Percentiles rank a stretch among this genome's conserved stretches.
These are phyloP conservation scores for Vaccinium corymbosum DNA, from an alignment of 148 eudicot species.

Conservation along the genomic window DNA sequence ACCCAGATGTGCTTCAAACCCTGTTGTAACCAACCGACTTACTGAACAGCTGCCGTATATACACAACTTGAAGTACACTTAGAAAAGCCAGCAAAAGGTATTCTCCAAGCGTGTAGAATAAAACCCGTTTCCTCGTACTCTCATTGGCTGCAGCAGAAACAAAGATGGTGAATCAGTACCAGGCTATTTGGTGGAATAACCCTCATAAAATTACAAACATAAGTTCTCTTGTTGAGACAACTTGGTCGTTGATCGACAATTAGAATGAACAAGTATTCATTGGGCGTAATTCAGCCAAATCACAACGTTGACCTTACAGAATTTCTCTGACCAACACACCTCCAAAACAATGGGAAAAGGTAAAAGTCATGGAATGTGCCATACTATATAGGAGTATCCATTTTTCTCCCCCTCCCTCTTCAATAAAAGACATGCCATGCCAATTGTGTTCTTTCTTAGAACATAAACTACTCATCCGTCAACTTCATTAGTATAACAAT, in stretches of 20 bases:
- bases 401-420: no score
- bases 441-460: not conserved
- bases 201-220: not conserved
- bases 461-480: not conserved
- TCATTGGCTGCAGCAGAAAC: conserved; percentile 49
- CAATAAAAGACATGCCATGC: not conserved
- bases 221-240: not conserved
- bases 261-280: not conserved
- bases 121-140: conserved; percentile 59
- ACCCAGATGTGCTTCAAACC: conserved; percentile 28
- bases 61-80: conserved; percentile 51
- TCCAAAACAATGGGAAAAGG: not conserved
- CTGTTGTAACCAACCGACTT: conserved; percentile 53
- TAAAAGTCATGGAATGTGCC: not conserved
- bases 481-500: not conserved
- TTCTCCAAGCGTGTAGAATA: conserved; percentile 56
- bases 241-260: conserved; percentile 1
- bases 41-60: conserved; percentile 55
- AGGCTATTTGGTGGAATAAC: not conserved
- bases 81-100: conserved; percentile 48
- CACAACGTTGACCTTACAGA: no score
- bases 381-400: no score
- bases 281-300: not conserved
- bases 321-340: not conserved
- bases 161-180: not conserved